Evolutionary conservation across 768 basidiomycete species (phyloP).

Genomic region (Mrakia gelida): DNA sequence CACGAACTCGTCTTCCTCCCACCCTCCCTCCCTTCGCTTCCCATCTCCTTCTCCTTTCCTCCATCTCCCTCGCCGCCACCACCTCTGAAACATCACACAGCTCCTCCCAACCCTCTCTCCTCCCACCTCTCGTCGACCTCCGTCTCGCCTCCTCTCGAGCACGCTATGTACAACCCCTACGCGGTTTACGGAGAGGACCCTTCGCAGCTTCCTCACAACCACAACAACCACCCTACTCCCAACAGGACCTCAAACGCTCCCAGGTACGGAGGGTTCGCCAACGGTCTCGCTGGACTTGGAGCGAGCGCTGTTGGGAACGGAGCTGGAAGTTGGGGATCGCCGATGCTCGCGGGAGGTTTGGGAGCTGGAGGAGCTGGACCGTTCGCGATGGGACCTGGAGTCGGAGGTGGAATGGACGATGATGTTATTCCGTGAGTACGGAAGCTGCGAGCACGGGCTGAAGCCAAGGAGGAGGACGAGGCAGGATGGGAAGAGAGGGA

Average conservation of each 20-base stretch:
- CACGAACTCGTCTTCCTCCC: too few species aligned
- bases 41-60: constrained; percentile 8
- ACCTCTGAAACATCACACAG: constrained; percentile 4
- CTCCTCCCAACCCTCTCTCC: constrained; percentile 43
- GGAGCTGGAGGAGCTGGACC: constrained; percentile 29
- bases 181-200: constrained; percentile 1
- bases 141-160: constrained; percentile 22
- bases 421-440: constrained; percentile 32
- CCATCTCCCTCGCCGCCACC: constrained; percentile 24
- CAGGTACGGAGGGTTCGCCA: constrained; percentile 18
- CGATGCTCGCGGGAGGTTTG: constrained; percentile 18
- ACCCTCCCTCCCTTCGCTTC: constrained; percentile 19
- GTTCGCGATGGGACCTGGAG: constrained; percentile 26
- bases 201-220: constrained; percentile 12
- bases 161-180: constrained; percentile 23
- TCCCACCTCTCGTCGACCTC: constrained; percentile 23
- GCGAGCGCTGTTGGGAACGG: constrained; percentile 19
- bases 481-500: neutral
- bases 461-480: too few species aligned
- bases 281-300: constrained; percentile 19
- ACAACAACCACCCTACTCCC: neutral
- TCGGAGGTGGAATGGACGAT: constrained; percentile 31
- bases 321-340: neutral
- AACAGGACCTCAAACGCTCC: constrained; percentile 15
- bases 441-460: neutral